These are phyloP conservation scores for Jamesozyma hellenica DNA, from an alignment of 805 yeast genomes.

Conservation along the genomic window DNA sequence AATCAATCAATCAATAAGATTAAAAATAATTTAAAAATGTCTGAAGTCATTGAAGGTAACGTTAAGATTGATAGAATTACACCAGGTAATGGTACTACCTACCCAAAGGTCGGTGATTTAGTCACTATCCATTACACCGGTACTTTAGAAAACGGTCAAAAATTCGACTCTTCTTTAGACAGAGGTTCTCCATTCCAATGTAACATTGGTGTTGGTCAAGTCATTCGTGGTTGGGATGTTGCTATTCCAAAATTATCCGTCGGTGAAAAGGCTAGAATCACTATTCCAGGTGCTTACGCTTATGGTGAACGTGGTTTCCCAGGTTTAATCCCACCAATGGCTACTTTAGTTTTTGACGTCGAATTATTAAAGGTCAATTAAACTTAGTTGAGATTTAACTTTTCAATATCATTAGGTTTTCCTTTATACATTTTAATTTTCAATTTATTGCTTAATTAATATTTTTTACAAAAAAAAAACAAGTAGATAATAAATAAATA, in stretches of 20 bases:
- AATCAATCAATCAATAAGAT: too few species aligned
- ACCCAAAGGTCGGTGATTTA: conserved; percentile 78
- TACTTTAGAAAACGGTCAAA: conserved; percentile 88
- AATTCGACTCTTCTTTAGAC: conserved; percentile 91
- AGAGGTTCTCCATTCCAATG: conserved; percentile 94
- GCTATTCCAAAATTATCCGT: conserved; percentile 86
- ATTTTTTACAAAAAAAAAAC: background rate
- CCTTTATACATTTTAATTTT: too few species aligned
- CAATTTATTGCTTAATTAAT: background rate
- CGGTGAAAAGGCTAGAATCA: conserved; percentile 86
- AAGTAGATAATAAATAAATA: background rate
- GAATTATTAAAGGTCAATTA: conserved; percentile 47
- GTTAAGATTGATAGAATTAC: conserved; percentile 30
- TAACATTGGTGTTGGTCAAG: conserved; percentile 90
- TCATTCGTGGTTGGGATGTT: conserved; percentile 93
- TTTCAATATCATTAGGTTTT: too few species aligned
- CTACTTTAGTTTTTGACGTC: conserved; percentile 81
- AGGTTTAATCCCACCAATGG: conserved; percentile 92
- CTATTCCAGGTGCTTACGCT: conserved; percentile 88
- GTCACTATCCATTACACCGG: conserved; percentile 95
- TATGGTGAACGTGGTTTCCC: conserved; percentile 95
- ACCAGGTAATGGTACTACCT: conserved; percentile 74
- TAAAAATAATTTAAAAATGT: conserved; percentile 15
- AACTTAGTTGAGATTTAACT: too few species aligned
- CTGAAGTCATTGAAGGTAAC: conserved; percentile 33